Evolutionary conservation across 352 stramenopile genomes (phyloP), one percentile per base, ranked within the genome.

Genomic region (Pythium rhizo-oryzae): DNA sequence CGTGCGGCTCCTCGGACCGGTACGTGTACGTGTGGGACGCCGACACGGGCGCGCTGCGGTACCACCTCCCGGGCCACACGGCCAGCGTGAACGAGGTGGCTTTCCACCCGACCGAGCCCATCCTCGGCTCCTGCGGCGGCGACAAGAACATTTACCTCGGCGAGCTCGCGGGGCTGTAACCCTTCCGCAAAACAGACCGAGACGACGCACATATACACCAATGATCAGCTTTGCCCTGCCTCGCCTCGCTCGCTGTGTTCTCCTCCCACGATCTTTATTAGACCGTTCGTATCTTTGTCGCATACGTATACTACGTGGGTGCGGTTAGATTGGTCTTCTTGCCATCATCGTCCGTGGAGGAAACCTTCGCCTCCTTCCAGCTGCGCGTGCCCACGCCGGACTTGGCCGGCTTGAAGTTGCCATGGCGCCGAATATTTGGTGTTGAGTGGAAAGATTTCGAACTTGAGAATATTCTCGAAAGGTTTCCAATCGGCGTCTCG

Each of bases 21-120:
- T 89, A 94, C 63, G 96, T 98, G 70, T 97, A 98, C 80, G 87
- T 99, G 65, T 99, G 95, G 95, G 96, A 99, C 76, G 85, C 93
- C 58, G 81, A 95, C 33, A 93, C 86, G 57, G 80, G 87, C 6
- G 88, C 96, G 66, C 83, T 98, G 67, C 83, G 97, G 37, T 99
- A 98, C 81, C 85, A 91, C 53, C 69, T 99, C 46, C 94, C 94
- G 52, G 97, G 96, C 28, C 97, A 99, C 82, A 90, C 81, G 56
- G 93, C 93, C 37, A 97, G 90, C 76, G 96, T 99, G 39, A 98
- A 99, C 79, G 88, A 97, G 50, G 94, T 94, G 16, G 72, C 85
- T 24, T 98, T 98, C 78, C 93, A 98, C 76, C 84, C 89, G 43
- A 86, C 62, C 41, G 87, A 93, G 63, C 85, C 85, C 15, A 96